A percentile compares a stretch with the other conserved stretches of the same genome.
Evolutionary conservation across 2,329 filamentous ascomycete genomes (phyloP).

Genomic region (Ascosphaera acerosa): DNA sequence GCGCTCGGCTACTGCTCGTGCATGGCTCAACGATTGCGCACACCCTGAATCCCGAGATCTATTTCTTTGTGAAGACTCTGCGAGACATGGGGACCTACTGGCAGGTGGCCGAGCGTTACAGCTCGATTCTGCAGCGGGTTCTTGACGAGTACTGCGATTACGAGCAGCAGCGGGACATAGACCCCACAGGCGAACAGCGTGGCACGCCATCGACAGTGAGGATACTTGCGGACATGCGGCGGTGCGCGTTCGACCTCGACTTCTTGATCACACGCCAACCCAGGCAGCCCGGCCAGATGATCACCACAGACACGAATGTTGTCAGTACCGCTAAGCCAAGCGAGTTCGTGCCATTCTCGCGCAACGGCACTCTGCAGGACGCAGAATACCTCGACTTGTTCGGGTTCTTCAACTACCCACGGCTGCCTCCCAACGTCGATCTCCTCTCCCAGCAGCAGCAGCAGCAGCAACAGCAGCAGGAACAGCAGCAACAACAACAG

Average conservation of each 20-base stretch:
- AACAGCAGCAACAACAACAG: too few relatives aligned
- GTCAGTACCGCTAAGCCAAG: constrained; percentile 5
- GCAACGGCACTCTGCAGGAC: constrained; percentile 50
- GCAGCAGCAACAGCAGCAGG: too few relatives aligned
- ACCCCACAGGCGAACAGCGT: constrained; percentile 31
- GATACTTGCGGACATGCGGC: constrained; percentile 74
- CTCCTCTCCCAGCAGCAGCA: constrained; percentile 6
- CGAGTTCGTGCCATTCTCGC: constrained; percentile 23
- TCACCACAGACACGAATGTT: constrained; percentile 11
- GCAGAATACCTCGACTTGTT: constrained; percentile 82
- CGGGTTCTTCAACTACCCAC: constrained; percentile 79
- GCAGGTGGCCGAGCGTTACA: constrained; percentile 68
- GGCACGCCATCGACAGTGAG: constrained; percentile 61
- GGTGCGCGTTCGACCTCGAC: constrained; percentile 74
- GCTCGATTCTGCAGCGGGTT: constrained; percentile 51
- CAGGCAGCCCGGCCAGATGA: constrained; percentile 12
- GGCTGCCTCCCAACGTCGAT: constrained; percentile 26
- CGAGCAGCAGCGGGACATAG: constrained; percentile 25
- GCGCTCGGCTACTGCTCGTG: constrained; percentile 61
- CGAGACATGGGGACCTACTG: constrained; percentile 59
- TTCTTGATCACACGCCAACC: constrained; percentile 71
- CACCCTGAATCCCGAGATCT: constrained; percentile 53
- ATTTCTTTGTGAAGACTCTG: constrained; percentile 59
- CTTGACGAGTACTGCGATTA: constrained; percentile 67
- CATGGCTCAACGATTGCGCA: constrained; percentile 77